A percentile compares a stretch with the other conserved stretches of the same genome.
Evolutionary conservation across 1,139 yeast genomes (phyloP).

Genomic region (Yamadazyma mexicana): DNA sequence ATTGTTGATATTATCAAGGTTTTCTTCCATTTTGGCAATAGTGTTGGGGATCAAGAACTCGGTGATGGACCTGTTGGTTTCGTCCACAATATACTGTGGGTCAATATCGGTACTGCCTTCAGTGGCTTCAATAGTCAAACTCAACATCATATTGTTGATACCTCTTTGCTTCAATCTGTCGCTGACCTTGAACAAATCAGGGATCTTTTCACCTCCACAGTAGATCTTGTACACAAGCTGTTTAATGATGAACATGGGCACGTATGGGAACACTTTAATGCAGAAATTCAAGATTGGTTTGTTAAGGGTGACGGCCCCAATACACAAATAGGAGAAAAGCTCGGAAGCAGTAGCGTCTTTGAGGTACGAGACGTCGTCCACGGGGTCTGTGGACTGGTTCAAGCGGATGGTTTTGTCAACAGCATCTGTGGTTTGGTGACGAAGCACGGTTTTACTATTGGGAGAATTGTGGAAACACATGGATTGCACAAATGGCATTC

Average conservation of each 20-base stretch:
- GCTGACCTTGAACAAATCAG: constrained; percentile 72
- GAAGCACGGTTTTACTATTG: constrained; percentile 9
- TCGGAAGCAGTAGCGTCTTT: constrained; percentile 38
- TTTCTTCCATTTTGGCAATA: constrained; percentile 40
- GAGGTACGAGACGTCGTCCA: constrained; percentile 26
- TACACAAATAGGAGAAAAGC: constrained; percentile 60
- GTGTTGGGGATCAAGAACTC: constrained; percentile 76
- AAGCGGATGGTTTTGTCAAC: constrained; percentile 1
- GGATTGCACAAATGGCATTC: not conserved
- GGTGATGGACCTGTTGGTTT: constrained; percentile 66
- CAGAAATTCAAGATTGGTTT: constrained; percentile 60
- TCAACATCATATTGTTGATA: constrained; percentile 90
- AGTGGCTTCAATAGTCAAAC: constrained; percentile 90
- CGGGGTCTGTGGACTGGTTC: constrained; percentile 1
- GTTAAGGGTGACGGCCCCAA: constrained; percentile 67
- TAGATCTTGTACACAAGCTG: constrained; percentile 77
- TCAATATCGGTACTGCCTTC: constrained; percentile 69
- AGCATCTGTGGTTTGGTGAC: constrained; percentile 4
- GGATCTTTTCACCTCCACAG: constrained; percentile 85
- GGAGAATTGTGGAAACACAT: constrained; percentile 10
- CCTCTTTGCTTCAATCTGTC: constrained; percentile 66
- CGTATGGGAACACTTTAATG: constrained; percentile 68
- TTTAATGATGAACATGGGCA: constrained; percentile 72
- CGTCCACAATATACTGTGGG: constrained; percentile 62
- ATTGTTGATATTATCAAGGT: constrained; percentile 53